phyloP scores from a whole-genome alignment of 2,329 filamentous ascomycete genomes.

The Diaporthe sp. region DNA sequence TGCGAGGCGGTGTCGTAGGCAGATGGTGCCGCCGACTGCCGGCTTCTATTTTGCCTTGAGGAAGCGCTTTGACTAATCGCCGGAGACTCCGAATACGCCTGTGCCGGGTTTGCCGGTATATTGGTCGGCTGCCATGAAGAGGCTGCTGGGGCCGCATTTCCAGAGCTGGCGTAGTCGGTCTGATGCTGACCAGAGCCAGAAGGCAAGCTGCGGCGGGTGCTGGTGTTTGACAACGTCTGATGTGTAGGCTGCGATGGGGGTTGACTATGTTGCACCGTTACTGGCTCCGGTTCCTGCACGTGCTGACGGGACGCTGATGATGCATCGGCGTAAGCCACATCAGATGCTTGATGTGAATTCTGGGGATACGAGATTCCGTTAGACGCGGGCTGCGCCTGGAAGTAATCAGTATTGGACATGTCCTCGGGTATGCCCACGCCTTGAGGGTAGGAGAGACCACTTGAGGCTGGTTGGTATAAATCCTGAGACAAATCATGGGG shows the following conservation, averaged over 20 bases:
- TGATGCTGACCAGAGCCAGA: constrained; percentile 32
- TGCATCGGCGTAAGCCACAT: constrained; percentile 20
- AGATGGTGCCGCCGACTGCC: constrained; percentile 11
- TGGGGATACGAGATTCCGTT: constrained; percentile 33
- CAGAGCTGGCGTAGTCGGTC: constrained; percentile 12
- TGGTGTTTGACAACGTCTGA: constrained; percentile 3
- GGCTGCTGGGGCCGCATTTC: background rate
- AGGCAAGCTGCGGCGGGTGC: constrained; percentile 38
- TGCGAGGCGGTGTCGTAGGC: constrained; percentile 34
- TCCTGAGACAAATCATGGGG: constrained; percentile 44
- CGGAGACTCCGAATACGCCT: constrained; percentile 20
- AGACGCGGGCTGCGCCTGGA: constrained; percentile 17
- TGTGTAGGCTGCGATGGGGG: constrained; percentile 10
- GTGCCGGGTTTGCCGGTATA: constrained; percentile 1
- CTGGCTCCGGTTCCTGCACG: constrained; percentile 5
- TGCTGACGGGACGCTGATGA: constrained; percentile 13
- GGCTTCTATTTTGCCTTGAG: constrained; percentile 1
- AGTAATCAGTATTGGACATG: constrained; percentile 34
- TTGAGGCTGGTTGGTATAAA: constrained; percentile 50
- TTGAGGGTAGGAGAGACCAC: constrained; percentile 47
- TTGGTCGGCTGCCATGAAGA: constrained; percentile 43
- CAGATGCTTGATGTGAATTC: constrained; percentile 31
- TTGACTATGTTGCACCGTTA: constrained; percentile 15
- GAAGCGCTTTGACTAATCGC: background rate
- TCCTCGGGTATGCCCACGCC: constrained; percentile 30